Evolutionary conservation across 441 rosid species (phyloP).

Genomic region (Gossypium davidsonii): DNA sequence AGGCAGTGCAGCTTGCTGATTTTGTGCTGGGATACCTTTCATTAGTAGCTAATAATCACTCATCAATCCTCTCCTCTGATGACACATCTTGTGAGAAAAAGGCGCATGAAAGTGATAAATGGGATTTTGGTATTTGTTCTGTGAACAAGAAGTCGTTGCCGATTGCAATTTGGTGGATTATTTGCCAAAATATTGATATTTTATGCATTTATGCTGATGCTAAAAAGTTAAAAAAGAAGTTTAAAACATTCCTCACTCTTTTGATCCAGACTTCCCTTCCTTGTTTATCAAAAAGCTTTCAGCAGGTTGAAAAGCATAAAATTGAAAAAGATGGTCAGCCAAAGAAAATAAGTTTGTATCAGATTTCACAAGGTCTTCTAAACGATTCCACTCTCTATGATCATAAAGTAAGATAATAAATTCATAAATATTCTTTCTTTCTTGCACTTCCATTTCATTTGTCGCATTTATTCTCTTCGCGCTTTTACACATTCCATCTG

Average conservation of each 20-base stretch:
- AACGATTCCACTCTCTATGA: constrained; percentile 55
- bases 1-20: constrained; percentile 66
- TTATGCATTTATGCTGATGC: constrained; percentile 70
- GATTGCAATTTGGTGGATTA: constrained; percentile 66
- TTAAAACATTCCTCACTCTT: constrained; percentile 62
- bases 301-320: constrained; percentile 24
- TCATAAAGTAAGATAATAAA: constrained; percentile 50
- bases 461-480: background rate
- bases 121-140: constrained; percentile 53
- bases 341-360: constrained; percentile 38
- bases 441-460: background rate
- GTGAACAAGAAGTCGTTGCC: constrained; percentile 53
- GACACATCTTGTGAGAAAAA: constrained; percentile 16
- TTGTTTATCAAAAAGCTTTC: constrained; percentile 25
- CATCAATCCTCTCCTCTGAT: constrained; percentile 21
- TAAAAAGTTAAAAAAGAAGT: constrained; percentile 49
- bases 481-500: background rate
- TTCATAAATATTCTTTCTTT: background rate
- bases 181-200: constrained; percentile 69
- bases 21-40: constrained; percentile 47
- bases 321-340: constrained; percentile 27
- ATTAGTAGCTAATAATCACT: constrained; percentile 29
- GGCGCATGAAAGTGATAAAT: constrained; percentile 29
- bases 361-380: constrained; percentile 62
- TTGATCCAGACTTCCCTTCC: constrained; percentile 52